Evolutionary conservation across 169 alveolate species (phyloP), one percentile per base, ranked within the genome.

Genomic region (Cryptosporidium sp.): DNA sequence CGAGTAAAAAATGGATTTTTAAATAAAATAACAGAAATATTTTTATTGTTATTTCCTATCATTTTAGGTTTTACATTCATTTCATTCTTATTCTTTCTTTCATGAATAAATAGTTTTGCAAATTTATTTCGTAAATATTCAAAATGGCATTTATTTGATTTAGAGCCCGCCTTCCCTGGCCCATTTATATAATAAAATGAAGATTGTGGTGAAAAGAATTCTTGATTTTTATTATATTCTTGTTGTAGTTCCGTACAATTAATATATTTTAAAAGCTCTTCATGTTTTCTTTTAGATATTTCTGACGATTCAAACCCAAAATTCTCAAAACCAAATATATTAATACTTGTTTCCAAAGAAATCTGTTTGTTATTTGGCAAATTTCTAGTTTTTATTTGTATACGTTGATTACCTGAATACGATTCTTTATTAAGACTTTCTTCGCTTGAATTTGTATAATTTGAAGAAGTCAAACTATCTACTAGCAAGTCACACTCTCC

Each of bases 221-320:
- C 72, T 26, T 56, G 67, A 7, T 56, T 56, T 56, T 26, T 56
- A 8, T 4, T 23, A n/a, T 16, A 56, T 26, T 26, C 67, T 10
- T 8, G 29, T 29, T 8, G 16, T 23, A 8, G 8, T 9, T 42
- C 16, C 3, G 18, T 56, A n/a, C 26, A 16, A n/a, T 65, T 6
- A 37, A 65, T 65, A 37, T 65, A 65, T 21, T 65, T 29, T 29
- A 35, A 14, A 65, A 65, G 72, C 37, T 69, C 84, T 16, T 69
- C 45, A 23, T 45, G 65, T 29, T 21, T 69, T 23, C 42, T 69
- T 9, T 23, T 69, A 29, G 5, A 26, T 23, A 16, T 18, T 42
- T 45, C 33, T n/a, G 68, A 56, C 5, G 70, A 53, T 26, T 73
- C 86, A 35, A 73, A 23, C 26, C 86, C 86, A 60, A 70, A 70